Evolutionary conservation across 176 grass and related monocot genomes (phyloP).

Genomic region (Oryza officinalis): DNA sequence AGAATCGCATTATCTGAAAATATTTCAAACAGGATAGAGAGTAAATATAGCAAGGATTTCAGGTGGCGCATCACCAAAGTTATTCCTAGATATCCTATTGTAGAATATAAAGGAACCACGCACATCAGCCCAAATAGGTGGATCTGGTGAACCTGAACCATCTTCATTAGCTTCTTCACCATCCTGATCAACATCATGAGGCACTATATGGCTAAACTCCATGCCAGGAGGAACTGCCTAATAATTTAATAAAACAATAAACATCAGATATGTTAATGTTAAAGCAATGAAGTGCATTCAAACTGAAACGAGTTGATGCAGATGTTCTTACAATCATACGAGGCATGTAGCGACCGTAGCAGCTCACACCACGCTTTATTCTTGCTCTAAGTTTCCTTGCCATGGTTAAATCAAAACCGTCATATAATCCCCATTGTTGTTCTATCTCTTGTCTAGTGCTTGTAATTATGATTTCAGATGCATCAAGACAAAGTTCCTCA

Average conservation of each 20-base stretch:
- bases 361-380: slow-evolving; percentile 59
- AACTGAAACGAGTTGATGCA: slow-evolving; percentile 33
- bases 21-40: slow-evolving; percentile 14
- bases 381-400: slow-evolving; percentile 63
- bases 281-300: slow-evolving; percentile 1
- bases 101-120: slow-evolving; percentile 18
- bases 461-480: slow-evolving; percentile 83
- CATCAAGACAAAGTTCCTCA: slow-evolving; percentile 81
- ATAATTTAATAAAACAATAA: slow-evolving; percentile 30
- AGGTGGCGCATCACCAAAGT: slow-evolving; percentile 11
- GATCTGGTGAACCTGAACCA: slow-evolving; percentile 47
- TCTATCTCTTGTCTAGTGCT: slow-evolving; percentile 90
- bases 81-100: not conserved
- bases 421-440: slow-evolving; percentile 82
- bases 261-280: slow-evolving; percentile 1
- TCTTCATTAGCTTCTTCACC: slow-evolving; percentile 60
- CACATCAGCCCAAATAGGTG: slow-evolving; percentile 73
- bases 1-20: slow-evolving; percentile 83
- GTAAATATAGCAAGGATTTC: slow-evolving; percentile 3
- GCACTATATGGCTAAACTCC: slow-evolving; percentile 73
- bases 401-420: slow-evolving; percentile 80
- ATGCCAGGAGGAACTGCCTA: slow-evolving; percentile 85
- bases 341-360: slow-evolving; percentile 74
- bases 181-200: slow-evolving; percentile 70
- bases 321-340: slow-evolving; percentile 72